phyloP scores from a whole-genome alignment of 1,284 basidiomycete genomes.

The Heterobasidion annosum region DNA sequence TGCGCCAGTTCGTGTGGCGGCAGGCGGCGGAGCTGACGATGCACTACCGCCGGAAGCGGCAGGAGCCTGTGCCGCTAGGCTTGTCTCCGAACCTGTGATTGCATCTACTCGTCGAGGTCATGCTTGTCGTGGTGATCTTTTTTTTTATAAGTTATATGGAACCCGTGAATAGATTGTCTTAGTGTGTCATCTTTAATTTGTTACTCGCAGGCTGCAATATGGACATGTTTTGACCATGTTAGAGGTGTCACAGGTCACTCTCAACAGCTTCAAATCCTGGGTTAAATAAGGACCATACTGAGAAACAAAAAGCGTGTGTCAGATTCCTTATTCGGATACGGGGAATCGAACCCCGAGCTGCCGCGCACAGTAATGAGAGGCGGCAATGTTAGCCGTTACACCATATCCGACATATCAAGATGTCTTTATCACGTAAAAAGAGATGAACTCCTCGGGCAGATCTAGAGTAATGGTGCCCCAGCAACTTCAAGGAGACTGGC shows the following conservation, averaged over 20 bases:
- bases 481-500: no score
- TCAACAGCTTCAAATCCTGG: not conserved
- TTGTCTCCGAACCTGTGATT: no score
- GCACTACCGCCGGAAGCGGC: conserved; percentile 61
- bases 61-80: not conserved
- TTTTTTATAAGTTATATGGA: not conserved
- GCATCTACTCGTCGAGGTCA: not conserved
- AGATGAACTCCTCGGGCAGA: no score
- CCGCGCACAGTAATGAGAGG: conserved; percentile 49
- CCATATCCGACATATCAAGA: conserved; percentile 39
- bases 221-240: no score
- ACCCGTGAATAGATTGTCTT: no score
- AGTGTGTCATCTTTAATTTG: no score
- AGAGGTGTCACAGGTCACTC: not conserved
- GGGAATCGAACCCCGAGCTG: conserved; percentile 75
- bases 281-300: not conserved
- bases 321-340: conserved; percentile 37
- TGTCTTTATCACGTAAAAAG: no score
- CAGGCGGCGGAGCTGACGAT: conserved; percentile 75
- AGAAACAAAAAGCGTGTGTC: not conserved
- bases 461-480: no score
- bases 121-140: not conserved
- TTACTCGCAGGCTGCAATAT: no score
- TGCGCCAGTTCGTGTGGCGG: conserved; percentile 83
- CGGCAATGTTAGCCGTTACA: conserved; percentile 69